Conservation (phyloP, 2,329 filamentous ascomycete species). For the Madurella fahalii region DNA sequence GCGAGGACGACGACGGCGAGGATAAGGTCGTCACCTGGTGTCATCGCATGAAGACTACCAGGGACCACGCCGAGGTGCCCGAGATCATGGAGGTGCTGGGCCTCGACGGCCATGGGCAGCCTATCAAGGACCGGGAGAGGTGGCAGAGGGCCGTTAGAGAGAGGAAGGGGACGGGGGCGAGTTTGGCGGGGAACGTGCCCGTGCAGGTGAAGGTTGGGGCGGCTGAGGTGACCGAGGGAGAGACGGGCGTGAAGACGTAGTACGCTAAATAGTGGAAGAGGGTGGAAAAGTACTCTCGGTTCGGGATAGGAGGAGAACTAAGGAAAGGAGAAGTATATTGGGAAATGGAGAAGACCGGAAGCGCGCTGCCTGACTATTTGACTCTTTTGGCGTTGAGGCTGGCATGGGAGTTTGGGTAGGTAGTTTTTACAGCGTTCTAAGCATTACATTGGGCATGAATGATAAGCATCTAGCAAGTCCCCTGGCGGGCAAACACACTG, state of each 20-base stretch:
- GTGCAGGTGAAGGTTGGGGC: slow-evolving; percentile 33
- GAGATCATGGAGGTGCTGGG: slow-evolving; percentile 63
- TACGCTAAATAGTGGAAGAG: no score
- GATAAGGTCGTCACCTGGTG: slow-evolving; percentile 70
- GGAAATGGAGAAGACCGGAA: no score
- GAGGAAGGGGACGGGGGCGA: slow-evolving; percentile 52
- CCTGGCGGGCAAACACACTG: no score
- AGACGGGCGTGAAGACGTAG: not conserved
- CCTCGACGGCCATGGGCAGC: slow-evolving; percentile 41
- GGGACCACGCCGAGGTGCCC: slow-evolving; percentile 70
- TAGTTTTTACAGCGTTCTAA: not conserved
- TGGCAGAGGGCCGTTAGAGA: slow-evolving; percentile 44
- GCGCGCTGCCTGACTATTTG: no score
- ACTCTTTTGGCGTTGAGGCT: no score
- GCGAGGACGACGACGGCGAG: slow-evolving; percentile 28
- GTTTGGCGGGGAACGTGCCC: slow-evolving; percentile 46
- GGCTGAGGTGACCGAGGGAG: not conserved
- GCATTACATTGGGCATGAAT: not conserved
- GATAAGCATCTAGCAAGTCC: not conserved
- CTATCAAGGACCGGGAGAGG: slow-evolving; percentile 39
- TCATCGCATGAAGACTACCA: slow-evolving; percentile 73
- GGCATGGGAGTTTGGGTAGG: not conserved
- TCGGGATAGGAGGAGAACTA: no score
- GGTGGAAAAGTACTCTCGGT: no score
- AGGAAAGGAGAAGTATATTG: no score